Evolutionary conservation across 768 basidiomycete genomes (phyloP).

Genomic region (Mycena belliarum): DNA sequence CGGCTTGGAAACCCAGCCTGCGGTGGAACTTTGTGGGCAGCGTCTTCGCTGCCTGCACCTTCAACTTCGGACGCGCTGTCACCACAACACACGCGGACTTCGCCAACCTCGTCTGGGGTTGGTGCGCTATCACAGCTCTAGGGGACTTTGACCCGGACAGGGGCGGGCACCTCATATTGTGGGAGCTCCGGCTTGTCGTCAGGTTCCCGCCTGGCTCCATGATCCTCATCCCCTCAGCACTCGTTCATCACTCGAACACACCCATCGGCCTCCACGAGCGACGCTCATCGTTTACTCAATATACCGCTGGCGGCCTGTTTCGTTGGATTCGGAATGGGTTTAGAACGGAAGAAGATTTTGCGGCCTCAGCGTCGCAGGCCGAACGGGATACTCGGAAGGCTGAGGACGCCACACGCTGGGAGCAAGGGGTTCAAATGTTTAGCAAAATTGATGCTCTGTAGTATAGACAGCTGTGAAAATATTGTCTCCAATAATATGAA

Average conservation of each 20-base stretch:
- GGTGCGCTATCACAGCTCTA: background rate
- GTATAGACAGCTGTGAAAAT: background rate
- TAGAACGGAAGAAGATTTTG: background rate
- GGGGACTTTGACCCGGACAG: background rate
- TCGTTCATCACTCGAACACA: background rate
- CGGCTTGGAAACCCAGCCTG: background rate
- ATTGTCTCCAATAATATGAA: background rate
- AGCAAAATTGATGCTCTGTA: background rate
- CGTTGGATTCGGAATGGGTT: background rate
- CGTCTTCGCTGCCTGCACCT: background rate
- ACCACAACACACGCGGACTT: background rate
- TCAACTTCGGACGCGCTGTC: background rate
- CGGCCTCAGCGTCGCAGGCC: background rate
- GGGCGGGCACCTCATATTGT: background rate
- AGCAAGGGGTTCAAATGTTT: background rate
- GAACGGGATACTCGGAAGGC: background rate
- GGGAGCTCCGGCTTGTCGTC: background rate
- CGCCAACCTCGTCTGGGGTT: background rate
- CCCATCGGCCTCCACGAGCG: background rate
- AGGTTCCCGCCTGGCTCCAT: background rate
- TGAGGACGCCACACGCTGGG: background rate
- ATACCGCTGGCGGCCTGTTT: background rate
- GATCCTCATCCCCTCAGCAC: background rate
- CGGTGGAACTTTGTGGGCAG: background rate
- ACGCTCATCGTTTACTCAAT: background rate